A percentile compares a stretch with the other conserved stretches of the same genome.
Evolutionary conservation across 345 rosid species (phyloP).

Genomic region (Hypericum androsaemum): DNA sequence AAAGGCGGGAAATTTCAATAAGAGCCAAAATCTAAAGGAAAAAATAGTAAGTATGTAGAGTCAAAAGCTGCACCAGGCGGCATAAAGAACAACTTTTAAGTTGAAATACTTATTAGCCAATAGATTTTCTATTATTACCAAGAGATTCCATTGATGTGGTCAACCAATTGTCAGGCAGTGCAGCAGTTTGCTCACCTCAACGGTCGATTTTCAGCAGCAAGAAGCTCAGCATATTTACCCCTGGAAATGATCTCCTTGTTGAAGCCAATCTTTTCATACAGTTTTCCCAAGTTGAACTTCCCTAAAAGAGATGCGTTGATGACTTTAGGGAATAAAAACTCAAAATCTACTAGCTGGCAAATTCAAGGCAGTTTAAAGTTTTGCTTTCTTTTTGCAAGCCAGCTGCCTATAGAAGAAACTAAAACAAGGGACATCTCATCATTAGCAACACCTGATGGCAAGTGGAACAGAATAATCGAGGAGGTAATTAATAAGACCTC

Average conservation of each 20-base stretch:
- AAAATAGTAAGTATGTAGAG: too few species aligned
- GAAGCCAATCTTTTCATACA: constrained; percentile 86
- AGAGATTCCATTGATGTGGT: not conserved
- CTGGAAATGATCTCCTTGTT: constrained; percentile 87
- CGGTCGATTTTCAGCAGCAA: constrained; percentile 78
- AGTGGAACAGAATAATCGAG: not conserved
- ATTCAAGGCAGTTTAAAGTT: not conserved
- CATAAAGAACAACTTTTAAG: too few species aligned
- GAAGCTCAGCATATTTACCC: constrained; percentile 84
- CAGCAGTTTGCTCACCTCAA: constrained; percentile 44
- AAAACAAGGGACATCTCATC: not conserved
- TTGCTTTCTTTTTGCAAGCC: not conserved
- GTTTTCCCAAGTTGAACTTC: constrained; percentile 69
- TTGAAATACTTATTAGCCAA: too few species aligned
- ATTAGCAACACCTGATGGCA: not conserved
- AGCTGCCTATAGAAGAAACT: too few species aligned
- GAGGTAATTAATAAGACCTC: not conserved
- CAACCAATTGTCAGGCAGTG: not conserved
- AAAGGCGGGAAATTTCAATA: too few species aligned
- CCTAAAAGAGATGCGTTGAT: constrained; percentile 29
- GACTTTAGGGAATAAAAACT: not conserved
- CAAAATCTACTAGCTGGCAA: constrained; percentile 1
- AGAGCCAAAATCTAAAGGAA: too few species aligned
- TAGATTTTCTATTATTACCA: too few species aligned
- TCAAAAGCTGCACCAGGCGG: too few species aligned